These are phyloP conservation scores for Aspergillus affinis DNA, from an alignment of 495 filamentous ascomycete genomes.

Conservation along the genomic window DNA sequence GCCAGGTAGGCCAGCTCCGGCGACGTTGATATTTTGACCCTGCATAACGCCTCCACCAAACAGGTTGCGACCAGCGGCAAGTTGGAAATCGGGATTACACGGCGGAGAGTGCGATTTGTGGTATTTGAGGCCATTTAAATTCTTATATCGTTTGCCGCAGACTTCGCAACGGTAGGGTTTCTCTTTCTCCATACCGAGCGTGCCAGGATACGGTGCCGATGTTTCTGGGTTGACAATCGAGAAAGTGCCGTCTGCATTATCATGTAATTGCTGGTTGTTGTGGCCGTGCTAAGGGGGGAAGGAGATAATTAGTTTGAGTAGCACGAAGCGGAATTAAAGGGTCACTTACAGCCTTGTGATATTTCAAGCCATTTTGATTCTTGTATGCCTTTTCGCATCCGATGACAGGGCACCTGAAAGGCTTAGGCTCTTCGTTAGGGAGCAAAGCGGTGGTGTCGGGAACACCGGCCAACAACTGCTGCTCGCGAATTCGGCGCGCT, in stretches of 20 bases:
- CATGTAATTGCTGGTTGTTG: slow-evolving; percentile 90
- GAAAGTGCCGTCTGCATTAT: slow-evolving; percentile 94
- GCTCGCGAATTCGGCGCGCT: slow-evolving; percentile 65
- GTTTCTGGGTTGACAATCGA: slow-evolving; percentile 98
- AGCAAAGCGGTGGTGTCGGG: slow-evolving; percentile 52
- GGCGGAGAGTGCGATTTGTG: slow-evolving; percentile 83
- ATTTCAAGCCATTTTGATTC: slow-evolving; percentile 98
- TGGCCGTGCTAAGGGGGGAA: slow-evolving; percentile 75
- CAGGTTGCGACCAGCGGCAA: slow-evolving; percentile 41
- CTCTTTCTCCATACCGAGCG: slow-evolving; percentile 98
- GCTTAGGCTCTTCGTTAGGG: slow-evolving; percentile 79
- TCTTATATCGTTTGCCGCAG: slow-evolving; percentile 99
- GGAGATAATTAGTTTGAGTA: slow-evolving; percentile 3
- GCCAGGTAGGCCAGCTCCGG: slow-evolving; percentile 51
- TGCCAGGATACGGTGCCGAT: slow-evolving; percentile 88
- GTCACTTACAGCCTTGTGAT: slow-evolving; percentile 64
- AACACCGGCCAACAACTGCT: slow-evolving; percentile 69
- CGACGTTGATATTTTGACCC: slow-evolving; percentile 51
- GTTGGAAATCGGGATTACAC: slow-evolving; percentile 57
- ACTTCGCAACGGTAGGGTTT: slow-evolving; percentile 97
- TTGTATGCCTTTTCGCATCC: slow-evolving; percentile 99
- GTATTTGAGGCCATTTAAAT: slow-evolving; percentile 93
- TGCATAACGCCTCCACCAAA: slow-evolving; percentile 51
- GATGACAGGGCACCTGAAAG: slow-evolving; percentile 95
- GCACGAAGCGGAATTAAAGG: slow-evolving; percentile 10